Percentiles rank a stretch among this genome's conserved stretches.
Conservation (phyloP, 1,284 basidiomycete species). For the Leccinum pachyderme region DNA sequence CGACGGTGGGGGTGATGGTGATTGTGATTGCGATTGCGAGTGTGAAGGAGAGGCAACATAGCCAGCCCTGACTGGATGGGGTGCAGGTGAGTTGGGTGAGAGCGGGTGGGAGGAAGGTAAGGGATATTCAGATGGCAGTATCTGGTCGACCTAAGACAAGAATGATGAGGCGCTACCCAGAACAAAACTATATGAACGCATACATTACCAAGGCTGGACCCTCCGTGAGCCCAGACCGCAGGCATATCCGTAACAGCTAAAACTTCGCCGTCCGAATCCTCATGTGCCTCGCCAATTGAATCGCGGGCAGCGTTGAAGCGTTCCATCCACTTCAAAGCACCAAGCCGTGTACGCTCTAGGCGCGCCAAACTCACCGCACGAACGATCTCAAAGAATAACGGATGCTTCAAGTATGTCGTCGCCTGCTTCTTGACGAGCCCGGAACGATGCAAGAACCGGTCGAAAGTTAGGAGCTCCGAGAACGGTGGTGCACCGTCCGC, state of each 20-base stretch:
- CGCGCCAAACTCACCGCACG: constrained; percentile 28
- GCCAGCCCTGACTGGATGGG: constrained; percentile 22
- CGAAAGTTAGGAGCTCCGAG: constrained; percentile 39
- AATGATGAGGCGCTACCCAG: not conserved
- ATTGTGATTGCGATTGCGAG: not conserved
- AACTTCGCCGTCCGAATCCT: not conserved
- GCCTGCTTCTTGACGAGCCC: constrained; percentile 39
- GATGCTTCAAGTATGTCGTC: constrained; percentile 35
- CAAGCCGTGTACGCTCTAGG: constrained; percentile 27
- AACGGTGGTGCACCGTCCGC: constrained; percentile 41
- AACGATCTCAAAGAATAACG: constrained; percentile 49
- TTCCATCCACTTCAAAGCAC: constrained; percentile 18
- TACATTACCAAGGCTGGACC: constrained; percentile 18
- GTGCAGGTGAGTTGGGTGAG: constrained; percentile 15
- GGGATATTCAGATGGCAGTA: constrained; percentile 23
- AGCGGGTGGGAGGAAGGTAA: constrained; percentile 19
- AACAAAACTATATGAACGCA: not conserved
- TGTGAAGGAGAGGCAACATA: constrained; percentile 14
- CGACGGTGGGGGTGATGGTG: not conserved
- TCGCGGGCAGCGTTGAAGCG: not conserved
- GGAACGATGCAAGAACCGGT: constrained; percentile 47
- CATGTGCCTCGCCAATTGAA: not conserved
- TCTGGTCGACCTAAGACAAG: constrained; percentile 13
- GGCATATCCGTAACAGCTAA: constrained; percentile 8
- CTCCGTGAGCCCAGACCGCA: constrained; percentile 9